phyloP scores from a whole-genome alignment of 148 eudicot genomes.

The Cornus kousa region DNA sequence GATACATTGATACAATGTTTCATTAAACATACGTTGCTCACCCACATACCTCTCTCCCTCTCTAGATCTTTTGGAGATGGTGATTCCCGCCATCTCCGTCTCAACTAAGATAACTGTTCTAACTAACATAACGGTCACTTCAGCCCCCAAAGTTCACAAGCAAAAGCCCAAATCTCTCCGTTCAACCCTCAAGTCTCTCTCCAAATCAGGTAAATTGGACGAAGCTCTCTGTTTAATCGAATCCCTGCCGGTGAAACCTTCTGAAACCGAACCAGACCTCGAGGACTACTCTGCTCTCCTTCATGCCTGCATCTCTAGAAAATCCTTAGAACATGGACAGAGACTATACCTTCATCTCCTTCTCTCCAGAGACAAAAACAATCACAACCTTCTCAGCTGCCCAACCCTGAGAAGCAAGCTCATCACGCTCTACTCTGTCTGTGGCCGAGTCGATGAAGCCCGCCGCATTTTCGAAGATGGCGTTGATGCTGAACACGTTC shows the following conservation, averaged over 20 bases:
- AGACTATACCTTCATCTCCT: slow-evolving; percentile 36
- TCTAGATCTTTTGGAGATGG: slow-evolving; percentile 1
- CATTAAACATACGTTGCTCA: too few species aligned
- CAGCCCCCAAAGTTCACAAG: slow-evolving; percentile 7
- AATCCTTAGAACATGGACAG: slow-evolving; percentile 37
- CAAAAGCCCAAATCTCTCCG: slow-evolving; percentile 13
- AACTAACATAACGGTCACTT: slow-evolving; percentile 22
- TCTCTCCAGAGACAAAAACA: slow-evolving; percentile 7
- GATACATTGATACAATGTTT: too few species aligned
- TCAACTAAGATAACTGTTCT: slow-evolving; percentile 16
- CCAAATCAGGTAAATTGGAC: slow-evolving; percentile 31
- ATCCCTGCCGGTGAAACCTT: slow-evolving; percentile 14
- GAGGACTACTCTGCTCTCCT: slow-evolving; percentile 29
- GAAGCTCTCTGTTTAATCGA: slow-evolving; percentile 28
- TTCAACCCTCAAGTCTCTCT: slow-evolving; percentile 29
- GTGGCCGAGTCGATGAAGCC: slow-evolving; percentile 33
- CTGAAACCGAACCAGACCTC: slow-evolving; percentile 6
- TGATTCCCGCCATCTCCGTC: slow-evolving; percentile 21
- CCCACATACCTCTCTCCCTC: too few species aligned
- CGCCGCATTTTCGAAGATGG: slow-evolving; percentile 29
- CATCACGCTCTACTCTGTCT: slow-evolving; percentile 42
- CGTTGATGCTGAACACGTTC: background rate
- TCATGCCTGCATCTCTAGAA: slow-evolving; percentile 34
- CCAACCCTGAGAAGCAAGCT: slow-evolving; percentile 32
- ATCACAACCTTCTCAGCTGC: slow-evolving; percentile 8